Percentiles rank a stretch among this genome's conserved stretches.
Evolutionary conservation across 805 yeast genomes (phyloP).

Genomic region (Scheffersomyces stipitis): DNA sequence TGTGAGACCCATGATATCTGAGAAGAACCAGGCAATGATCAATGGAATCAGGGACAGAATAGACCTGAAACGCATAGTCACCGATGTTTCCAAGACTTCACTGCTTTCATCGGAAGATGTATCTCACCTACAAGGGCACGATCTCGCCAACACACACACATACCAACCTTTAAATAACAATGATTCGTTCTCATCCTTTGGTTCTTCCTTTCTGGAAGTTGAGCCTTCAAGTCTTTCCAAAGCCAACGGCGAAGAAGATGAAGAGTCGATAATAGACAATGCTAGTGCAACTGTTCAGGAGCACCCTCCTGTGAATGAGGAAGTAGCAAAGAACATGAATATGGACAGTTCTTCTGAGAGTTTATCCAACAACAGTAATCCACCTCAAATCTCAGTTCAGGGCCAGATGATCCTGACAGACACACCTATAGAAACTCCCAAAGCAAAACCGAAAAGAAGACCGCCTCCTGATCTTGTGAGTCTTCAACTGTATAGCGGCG

Average conservation of each 20-base stretch:
- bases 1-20: slow-evolving; percentile 11
- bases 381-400: slow-evolving; percentile 9
- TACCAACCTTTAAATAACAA: no score
- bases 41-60: slow-evolving; percentile 36
- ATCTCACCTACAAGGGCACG: not conserved
- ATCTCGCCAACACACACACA: no score
- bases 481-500: slow-evolving; percentile 6
- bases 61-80: slow-evolving; percentile 31
- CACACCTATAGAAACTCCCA: slow-evolving; percentile 4
- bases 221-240: slow-evolving; percentile 8
- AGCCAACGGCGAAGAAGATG: slow-evolving; percentile 1
- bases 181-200: slow-evolving; percentile 28
- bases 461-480: slow-evolving; percentile 23
- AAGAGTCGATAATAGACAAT: slow-evolving; percentile 12
- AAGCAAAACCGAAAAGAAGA: slow-evolving; percentile 22
- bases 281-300: no score
- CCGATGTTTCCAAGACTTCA: slow-evolving; percentile 5
- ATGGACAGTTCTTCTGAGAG: slow-evolving; percentile 21
- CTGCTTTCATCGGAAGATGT: not conserved
- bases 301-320: slow-evolving; percentile 31
- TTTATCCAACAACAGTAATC: slow-evolving; percentile 9
- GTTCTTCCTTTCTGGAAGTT: slow-evolving; percentile 22
- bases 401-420: slow-evolving; percentile 5
- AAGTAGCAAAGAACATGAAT: slow-evolving; percentile 25
- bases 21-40: slow-evolving; percentile 22